Evolutionary conservation across 2,329 filamentous ascomycete species (phyloP).

Genomic region (Didymella sp.): DNA sequence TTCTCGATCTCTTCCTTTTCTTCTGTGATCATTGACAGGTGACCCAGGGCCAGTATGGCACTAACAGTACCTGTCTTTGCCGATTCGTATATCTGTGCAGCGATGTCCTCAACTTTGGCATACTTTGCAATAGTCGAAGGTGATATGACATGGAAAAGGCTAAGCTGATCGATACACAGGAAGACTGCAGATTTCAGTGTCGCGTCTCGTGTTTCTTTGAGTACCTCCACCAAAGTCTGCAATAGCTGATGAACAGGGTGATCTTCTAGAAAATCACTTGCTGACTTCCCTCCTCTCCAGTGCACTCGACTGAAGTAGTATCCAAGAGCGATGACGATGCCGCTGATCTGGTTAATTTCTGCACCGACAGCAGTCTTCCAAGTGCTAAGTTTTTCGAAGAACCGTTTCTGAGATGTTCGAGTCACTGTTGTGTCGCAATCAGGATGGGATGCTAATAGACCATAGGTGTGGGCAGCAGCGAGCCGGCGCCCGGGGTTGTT

Average conservation of each 20-base stretch:
- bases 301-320: constrained; percentile 65
- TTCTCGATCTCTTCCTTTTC: constrained; percentile 48
- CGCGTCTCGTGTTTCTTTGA: constrained; percentile 62
- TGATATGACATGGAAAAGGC: constrained; percentile 64
- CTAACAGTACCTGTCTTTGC: constrained; percentile 83
- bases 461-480: constrained; percentile 73
- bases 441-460: constrained; percentile 75
- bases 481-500: constrained; percentile 74
- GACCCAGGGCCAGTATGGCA: constrained; percentile 81
- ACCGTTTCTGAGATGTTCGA: constrained; percentile 52
- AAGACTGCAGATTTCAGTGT: constrained; percentile 65
- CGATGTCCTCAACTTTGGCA: constrained; percentile 56
- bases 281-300: constrained; percentile 54
- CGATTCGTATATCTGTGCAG: constrained; percentile 68
- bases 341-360: constrained; percentile 65
- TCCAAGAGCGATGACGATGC: constrained; percentile 64
- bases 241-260: constrained; percentile 54
- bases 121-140: constrained; percentile 48
- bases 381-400: constrained; percentile 56
- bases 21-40: constrained; percentile 70
- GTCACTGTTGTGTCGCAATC: constrained; percentile 52
- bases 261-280: constrained; percentile 35
- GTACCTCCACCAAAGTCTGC: constrained; percentile 57
- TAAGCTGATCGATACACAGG: constrained; percentile 66
- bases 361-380: constrained; percentile 69